A percentile compares a stretch with the other conserved stretches of the same genome.
Evolutionary conservation across 805 yeast species (phyloP).

Genomic region (Kuraishia molischiana): DNA sequence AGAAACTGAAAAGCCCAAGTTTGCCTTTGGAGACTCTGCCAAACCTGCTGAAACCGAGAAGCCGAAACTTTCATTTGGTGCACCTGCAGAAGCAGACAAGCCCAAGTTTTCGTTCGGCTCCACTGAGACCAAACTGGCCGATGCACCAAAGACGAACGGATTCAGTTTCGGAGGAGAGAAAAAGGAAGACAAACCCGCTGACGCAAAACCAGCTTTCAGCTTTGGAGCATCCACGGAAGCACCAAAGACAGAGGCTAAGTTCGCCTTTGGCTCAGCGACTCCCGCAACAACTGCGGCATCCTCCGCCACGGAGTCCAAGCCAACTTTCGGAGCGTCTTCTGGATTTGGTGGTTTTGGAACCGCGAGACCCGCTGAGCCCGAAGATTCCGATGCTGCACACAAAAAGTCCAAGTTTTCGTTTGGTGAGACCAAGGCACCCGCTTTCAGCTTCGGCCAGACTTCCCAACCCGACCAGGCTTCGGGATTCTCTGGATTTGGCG

Average conservation of each 20-base stretch:
- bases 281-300: too few relatives aligned
- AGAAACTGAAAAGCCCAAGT: not conserved
- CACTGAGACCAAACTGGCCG: not conserved
- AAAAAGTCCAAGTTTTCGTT: not conserved
- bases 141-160: slow-evolving; percentile 1
- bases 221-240: slow-evolving; percentile 6
- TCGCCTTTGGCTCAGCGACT: slow-evolving; percentile 1
- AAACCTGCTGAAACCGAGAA: not conserved
- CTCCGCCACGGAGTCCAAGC: too few relatives aligned
- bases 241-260: not conserved
- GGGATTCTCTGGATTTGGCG: not conserved
- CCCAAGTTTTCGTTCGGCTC: slow-evolving; percentile 2
- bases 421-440: not conserved
- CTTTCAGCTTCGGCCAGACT: not conserved
- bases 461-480: not conserved
- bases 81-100: slow-evolving; percentile 1
- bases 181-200: too few relatives aligned
- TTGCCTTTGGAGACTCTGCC: slow-evolving; percentile 2
- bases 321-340: too few relatives aligned
- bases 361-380: not conserved
- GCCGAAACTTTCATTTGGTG: slow-evolving; percentile 3
- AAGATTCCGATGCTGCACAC: too few relatives aligned
- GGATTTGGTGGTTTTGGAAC: too few relatives aligned
- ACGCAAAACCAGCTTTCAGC: slow-evolving; percentile 8
- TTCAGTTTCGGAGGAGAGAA: too few relatives aligned